Conservation (phyloP, 2,329 filamentous ascomycete genomes). For the Colletotrichum orbiculare region DNA sequence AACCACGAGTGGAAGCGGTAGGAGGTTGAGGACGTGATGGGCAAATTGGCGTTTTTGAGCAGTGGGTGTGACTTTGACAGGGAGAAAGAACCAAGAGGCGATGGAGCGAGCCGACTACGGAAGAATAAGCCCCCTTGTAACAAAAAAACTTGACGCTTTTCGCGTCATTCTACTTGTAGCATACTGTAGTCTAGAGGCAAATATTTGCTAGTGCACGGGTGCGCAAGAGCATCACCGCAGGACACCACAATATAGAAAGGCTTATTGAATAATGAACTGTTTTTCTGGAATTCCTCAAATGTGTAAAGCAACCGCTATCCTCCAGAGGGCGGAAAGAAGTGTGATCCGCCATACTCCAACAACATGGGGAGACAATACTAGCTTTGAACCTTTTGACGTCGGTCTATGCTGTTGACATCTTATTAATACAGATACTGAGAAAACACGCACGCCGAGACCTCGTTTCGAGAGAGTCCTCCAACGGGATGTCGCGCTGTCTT, state of each 20-base stretch:
- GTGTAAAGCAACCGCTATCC: slow-evolving; percentile 22
- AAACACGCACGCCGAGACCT: slow-evolving; percentile 21
- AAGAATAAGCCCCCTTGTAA: slow-evolving; percentile 6
- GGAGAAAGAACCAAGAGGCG: background rate
- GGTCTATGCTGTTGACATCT: slow-evolving; percentile 40
- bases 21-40: slow-evolving; percentile 14
- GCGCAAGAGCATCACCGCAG: too few relatives aligned
- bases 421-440: slow-evolving; percentile 46
- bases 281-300: slow-evolving; percentile 10
- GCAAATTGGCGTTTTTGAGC: background rate
- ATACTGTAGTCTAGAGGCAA: background rate
- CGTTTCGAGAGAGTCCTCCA: slow-evolving; percentile 10
- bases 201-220: too few relatives aligned
- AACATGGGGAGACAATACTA: slow-evolving; percentile 5
- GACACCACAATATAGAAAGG: too few relatives aligned
- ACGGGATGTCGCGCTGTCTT: slow-evolving; percentile 7
- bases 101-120: background rate
- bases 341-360: slow-evolving; percentile 3
- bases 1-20: slow-evolving; percentile 89
- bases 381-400: slow-evolving; percentile 28
- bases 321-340: background rate
- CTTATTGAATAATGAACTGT: background rate
- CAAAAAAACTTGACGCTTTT: slow-evolving; percentile 2
- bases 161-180: slow-evolving; percentile 4
- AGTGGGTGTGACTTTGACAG: background rate